Evolutionary conservation across 1,139 yeast species (phyloP).

Genomic region (Magnusiomyces sp.): DNA sequence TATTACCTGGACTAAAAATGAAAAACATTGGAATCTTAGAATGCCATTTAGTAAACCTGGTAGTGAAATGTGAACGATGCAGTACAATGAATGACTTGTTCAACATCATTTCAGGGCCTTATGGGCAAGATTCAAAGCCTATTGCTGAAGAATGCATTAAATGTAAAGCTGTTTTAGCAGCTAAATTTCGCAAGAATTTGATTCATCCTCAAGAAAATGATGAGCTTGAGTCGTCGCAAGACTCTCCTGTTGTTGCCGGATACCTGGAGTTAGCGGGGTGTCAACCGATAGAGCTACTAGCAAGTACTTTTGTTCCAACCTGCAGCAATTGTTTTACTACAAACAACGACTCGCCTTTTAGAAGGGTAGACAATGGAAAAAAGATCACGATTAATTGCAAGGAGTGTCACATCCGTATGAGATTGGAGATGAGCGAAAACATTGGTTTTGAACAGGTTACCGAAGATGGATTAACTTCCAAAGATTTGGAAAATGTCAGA

Average conservation of each 20-base stretch:
- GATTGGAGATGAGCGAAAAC: slow-evolving; percentile 25
- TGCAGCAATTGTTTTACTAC: slow-evolving; percentile 31
- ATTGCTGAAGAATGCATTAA: slow-evolving; percentile 29
- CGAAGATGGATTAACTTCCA: slow-evolving; percentile 21
- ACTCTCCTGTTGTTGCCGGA: slow-evolving; percentile 25
- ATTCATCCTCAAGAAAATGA: slow-evolving; percentile 20
- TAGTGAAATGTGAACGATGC: slow-evolving; percentile 34
- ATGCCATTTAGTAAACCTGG: slow-evolving; percentile 29
- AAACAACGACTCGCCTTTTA: slow-evolving; percentile 24
- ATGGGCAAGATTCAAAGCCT: slow-evolving; percentile 32
- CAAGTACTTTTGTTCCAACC: slow-evolving; percentile 32
- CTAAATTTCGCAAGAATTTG: slow-evolving; percentile 32
- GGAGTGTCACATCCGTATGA: slow-evolving; percentile 32
- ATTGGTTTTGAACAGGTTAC: slow-evolving; percentile 28
- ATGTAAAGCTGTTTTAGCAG: slow-evolving; percentile 31
- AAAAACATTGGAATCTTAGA: slow-evolving; percentile 32
- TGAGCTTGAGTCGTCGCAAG: background rate
- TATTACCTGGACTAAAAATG: slow-evolving; percentile 27
- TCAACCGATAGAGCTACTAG: slow-evolving; percentile 30
- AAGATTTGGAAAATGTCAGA: slow-evolving; percentile 17
- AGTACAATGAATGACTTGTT: slow-evolving; percentile 30
- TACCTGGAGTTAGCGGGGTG: slow-evolving; percentile 35
- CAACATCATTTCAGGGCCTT: slow-evolving; percentile 31
- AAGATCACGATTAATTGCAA: slow-evolving; percentile 29
- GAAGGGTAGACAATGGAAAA: slow-evolving; percentile 31